phyloP scores from a whole-genome alignment of 768 basidiomycete species.

The Pilatotrama ljubarskyi region DNA sequence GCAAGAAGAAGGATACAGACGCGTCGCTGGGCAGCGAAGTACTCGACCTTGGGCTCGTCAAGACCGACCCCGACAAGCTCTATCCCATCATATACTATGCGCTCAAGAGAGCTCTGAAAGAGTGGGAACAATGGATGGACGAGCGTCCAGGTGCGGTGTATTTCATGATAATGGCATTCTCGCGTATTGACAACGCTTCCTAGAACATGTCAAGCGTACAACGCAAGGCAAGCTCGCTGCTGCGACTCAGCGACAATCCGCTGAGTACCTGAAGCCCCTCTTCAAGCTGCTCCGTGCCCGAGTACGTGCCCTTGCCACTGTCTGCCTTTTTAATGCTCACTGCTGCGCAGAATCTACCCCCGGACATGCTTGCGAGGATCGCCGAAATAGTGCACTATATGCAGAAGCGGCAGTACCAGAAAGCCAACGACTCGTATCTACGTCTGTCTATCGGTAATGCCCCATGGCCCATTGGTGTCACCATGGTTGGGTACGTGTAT shows the following conservation, averaged over 20 bases:
- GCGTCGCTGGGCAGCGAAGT: slow-evolving; percentile 50
- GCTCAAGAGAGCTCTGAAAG: slow-evolving; percentile 86
- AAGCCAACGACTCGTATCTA: slow-evolving; percentile 95
- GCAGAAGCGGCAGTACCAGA: slow-evolving; percentile 95
- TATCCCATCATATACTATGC: slow-evolving; percentile 98
- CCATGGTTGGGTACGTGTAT: slow-evolving; percentile 88
- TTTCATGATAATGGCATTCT: background rate
- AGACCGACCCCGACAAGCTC: slow-evolving; percentile 90
- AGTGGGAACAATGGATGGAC: slow-evolving; percentile 96
- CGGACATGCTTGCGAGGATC: slow-evolving; percentile 82
- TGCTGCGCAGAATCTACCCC: slow-evolving; percentile 60
- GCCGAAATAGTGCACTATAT: slow-evolving; percentile 95
- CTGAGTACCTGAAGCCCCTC: slow-evolving; percentile 94
- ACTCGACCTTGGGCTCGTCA: slow-evolving; percentile 79
- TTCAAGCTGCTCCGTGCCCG: slow-evolving; percentile 89
- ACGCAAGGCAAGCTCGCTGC: slow-evolving; percentile 93
- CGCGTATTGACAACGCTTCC: slow-evolving; percentile 2
- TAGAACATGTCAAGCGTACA: slow-evolving; percentile 80
- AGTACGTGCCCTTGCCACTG: slow-evolving; percentile 40
- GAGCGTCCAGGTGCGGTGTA: slow-evolving; percentile 75
- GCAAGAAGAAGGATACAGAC: slow-evolving; percentile 55
- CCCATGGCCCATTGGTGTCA: slow-evolving; percentile 99
- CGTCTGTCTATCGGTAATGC: slow-evolving; percentile 97
- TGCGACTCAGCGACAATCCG: slow-evolving; percentile 93
- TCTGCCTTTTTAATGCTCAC: background rate